A percentile compares a stretch with the other conserved stretches of the same genome.
Conservation (phyloP, 495 filamentous ascomycete genomes). For the Hypoxylon fragiforme region DNA sequence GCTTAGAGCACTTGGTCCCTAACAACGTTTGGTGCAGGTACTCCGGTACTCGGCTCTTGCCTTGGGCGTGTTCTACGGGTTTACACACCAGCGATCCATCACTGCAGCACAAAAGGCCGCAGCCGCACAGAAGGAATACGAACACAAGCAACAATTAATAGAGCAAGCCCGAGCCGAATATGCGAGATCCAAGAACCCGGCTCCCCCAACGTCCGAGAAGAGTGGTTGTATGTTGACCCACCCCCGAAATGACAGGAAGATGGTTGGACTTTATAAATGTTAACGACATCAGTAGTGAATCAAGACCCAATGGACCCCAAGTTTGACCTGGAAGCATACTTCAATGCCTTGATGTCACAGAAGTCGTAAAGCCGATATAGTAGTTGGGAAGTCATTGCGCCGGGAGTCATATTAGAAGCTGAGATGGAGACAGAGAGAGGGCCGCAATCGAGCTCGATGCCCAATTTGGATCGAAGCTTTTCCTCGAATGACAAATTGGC, state of each 20-base stretch:
- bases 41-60: constrained; percentile 90
- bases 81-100: constrained; percentile 84
- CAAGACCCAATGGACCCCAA: constrained; percentile 79
- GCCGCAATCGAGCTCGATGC: constrained; percentile 1
- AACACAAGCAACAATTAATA: constrained; percentile 86
- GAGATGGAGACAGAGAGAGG: constrained; percentile 2
- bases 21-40: constrained; percentile 62
- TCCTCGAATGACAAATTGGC: constrained; percentile 14
- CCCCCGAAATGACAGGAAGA: no score
- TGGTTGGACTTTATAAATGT: constrained; percentile 4
- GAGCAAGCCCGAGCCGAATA: constrained; percentile 88
- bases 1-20: no score
- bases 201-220: constrained; percentile 52
- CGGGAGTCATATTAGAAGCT: constrained; percentile 9
- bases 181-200: constrained; percentile 75
- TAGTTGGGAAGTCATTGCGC: constrained; percentile 10
- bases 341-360: constrained; percentile 64
- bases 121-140: constrained; percentile 73
- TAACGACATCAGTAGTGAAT: constrained; percentile 61
- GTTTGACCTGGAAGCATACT: constrained; percentile 87
- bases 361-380: constrained; percentile 43
- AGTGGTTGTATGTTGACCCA: constrained; percentile 60
- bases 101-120: constrained; percentile 65
- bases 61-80: constrained; percentile 86
- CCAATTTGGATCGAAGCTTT: constrained; percentile 23